Base-by-base conservation (phyloP, 2,329 filamentous ascomycete species). In the Neoarthrinium moseri region DNA sequence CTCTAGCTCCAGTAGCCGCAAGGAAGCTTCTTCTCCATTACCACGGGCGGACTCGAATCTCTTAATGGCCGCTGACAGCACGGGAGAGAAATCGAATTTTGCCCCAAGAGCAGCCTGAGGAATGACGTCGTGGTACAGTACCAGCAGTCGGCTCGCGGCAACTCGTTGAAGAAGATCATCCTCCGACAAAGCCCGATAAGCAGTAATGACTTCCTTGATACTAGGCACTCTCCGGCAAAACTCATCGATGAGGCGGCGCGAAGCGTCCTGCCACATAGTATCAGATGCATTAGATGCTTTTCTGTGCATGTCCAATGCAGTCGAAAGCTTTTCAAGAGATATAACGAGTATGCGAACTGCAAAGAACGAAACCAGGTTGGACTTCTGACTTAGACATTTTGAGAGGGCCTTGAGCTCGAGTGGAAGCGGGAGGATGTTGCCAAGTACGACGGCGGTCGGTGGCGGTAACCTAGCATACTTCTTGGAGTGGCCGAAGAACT, bases 61-160 rank as follows among this genome's bases (percentile, higher is more conserved):
- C 46, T 78, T 74, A 36, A 97, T 70, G 1, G 84, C 78, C 48
- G 83, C 80, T 6, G 86, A 83, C 13, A 99, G 75, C 17, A 87
- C 77, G 1, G 86, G 72, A 0, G 92, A 94, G 4, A 95, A 86
- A 59, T 97, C 94, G 58, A 96, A 94, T 53, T 87, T 94, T 55
- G 91, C 87, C 52, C 86, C 84, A 12, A 95, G 74, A 1, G 91
- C 90, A 20, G 89, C 73, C 49, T 89, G 84, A 2, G 94, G 91
- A 7, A 90, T 77, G 3, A 88, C 76, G 60, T 91, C 84, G 62
- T 95, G 95, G 67, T 95, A 97, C n/a, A 91, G 75, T 13, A 83
- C 78, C 30, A 99, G 68, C 17, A 96, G 70, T 53, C 88, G 85
- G 48, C 87, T 87, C n/a, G 85, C 77, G 18, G 89, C 84, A 58